Base-by-base conservation (phyloP, 108 stramenopile genomes). In the Skeletonema menzelii region DNA sequence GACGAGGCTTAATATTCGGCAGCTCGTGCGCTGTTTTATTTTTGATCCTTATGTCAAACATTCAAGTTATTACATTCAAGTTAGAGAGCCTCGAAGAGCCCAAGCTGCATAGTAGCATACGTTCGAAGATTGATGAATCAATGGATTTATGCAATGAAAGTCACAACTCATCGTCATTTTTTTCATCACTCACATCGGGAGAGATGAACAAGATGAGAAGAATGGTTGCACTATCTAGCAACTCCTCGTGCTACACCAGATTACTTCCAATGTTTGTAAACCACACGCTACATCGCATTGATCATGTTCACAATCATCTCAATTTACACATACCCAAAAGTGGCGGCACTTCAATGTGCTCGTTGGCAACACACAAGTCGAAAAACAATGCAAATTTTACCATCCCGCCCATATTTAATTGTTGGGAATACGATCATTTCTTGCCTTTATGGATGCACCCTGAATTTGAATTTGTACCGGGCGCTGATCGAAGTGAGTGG, bases 281-380 rank as follows among this genome's bases (percentile, higher is more conserved):
- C 31, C 22, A 64, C 34, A 55, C 59, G 8, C 0, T 15, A 22
- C 4, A 37, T 27, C 72, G 72, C 13, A 37, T 73, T 0, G 0
- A 24, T 3, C 17, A 3, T 15, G 63, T 63, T 32, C 38, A 55
- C 4, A 8, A 19, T 10, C 72, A 73, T 24, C 2, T 73, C 19
- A 32, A 55, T 17, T 34, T 73, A 2, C 72, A 73, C 32, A 65
- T 73, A 6, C 72, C 72, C 8, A 73, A 73, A n/a, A 63, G 63
- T 24, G 72, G 72, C 0, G 72, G 72, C 2, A 31, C 72, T 7
- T 19, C 63, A 0, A 12, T 73, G 2, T 73, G 72, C 28, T 8
- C 26, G 0, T 27, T 73, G 17, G 72, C 63, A n/a, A n/a, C 13
- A 63, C 53, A 27, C 2, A 44, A 24, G 14, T 17, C 53, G 12